phyloP scores from a whole-genome alignment of 108 stramenopile species.

The Cyclostephanos invisitatus region DNA sequence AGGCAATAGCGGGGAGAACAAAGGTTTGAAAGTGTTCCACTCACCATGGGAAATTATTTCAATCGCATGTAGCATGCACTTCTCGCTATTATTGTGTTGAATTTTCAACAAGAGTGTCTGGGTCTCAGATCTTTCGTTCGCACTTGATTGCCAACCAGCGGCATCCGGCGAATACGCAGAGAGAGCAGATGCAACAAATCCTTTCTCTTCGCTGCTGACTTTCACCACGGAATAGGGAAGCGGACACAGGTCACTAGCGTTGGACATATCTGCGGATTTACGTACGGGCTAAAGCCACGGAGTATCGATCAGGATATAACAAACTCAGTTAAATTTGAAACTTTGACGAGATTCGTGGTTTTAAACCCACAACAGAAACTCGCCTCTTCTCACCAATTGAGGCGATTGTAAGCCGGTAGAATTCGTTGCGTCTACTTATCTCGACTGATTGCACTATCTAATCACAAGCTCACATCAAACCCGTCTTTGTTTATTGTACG shows the following conservation, averaged over 20 bases:
- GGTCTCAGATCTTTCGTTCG: not conserved
- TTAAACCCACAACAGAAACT: not conserved
- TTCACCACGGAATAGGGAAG: conserved; percentile 27
- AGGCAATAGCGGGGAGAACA: not conserved
- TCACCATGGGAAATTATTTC: conserved; percentile 38
- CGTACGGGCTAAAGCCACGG: no score
- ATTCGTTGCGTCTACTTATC: not conserved
- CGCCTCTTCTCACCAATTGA: no score
- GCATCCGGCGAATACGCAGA: conserved; percentile 23
- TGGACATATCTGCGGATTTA: not conserved
- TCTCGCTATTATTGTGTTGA: conserved; percentile 12
- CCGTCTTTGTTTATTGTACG: not conserved
- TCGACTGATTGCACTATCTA: not conserved
- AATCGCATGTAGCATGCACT: conserved; percentile 18
- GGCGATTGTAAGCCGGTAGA: not conserved
- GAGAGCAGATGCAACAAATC: conserved; percentile 16
- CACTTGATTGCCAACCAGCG: conserved; percentile 28
- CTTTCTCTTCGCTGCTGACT: conserved; percentile 30
- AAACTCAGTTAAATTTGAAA: no score
- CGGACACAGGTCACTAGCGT: conserved; percentile 9
- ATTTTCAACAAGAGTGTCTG: conserved; percentile 19
- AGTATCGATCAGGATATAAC: no score
- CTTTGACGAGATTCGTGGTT: no score
- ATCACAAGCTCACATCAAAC: not conserved
- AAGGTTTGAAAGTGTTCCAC: not conserved